Percentiles rank a stretch among this genome's conserved stretches.
Evolutionary conservation across 768 basidiomycete species (phyloP).

Genomic region (Lactifluus hygrophoroides): DNA sequence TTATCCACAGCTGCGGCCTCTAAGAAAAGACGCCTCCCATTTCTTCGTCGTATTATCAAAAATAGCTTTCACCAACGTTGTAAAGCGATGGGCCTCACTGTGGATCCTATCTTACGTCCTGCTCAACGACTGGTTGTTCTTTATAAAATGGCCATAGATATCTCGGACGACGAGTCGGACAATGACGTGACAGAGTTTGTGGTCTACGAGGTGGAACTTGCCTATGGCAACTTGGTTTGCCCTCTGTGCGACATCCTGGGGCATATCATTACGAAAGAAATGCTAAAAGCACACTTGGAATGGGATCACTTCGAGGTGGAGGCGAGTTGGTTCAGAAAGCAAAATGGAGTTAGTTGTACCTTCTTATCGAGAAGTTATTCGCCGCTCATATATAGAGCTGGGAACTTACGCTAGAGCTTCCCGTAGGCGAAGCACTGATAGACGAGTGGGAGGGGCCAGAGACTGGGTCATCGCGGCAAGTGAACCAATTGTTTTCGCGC

Average conservation of each 20-base stretch:
- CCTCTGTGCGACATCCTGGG: conserved; percentile 46
- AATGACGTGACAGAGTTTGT: conserved; percentile 15
- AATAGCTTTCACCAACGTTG: conserved; percentile 42
- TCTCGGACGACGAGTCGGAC: conserved; percentile 3
- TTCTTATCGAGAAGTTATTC: not conserved
- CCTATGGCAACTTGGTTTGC: conserved; percentile 36
- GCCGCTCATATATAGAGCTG: not conserved
- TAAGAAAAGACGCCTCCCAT: conserved; percentile 37
- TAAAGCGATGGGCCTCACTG: conserved; percentile 29
- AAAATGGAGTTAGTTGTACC: conserved; percentile 20
- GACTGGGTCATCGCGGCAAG: not conserved
- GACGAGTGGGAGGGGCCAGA: conserved; percentile 6
- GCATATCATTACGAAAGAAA: conserved; percentile 33
- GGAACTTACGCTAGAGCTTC: conserved; percentile 9
- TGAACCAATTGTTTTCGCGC: not conserved
- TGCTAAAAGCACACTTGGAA: conserved; percentile 41
- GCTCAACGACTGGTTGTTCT: conserved; percentile 23
- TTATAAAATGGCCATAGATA: conserved; percentile 19
- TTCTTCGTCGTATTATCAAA: conserved; percentile 45
- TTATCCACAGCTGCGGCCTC: conserved; percentile 5
- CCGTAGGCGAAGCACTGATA: not conserved
- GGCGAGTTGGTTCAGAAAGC: conserved; percentile 29
- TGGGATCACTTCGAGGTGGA: conserved; percentile 41
- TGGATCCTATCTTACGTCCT: conserved; percentile 22
- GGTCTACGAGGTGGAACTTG: conserved; percentile 23